Base-by-base conservation (phyloP, 441 rosid species). In the Macaranga tanarius region DNA sequence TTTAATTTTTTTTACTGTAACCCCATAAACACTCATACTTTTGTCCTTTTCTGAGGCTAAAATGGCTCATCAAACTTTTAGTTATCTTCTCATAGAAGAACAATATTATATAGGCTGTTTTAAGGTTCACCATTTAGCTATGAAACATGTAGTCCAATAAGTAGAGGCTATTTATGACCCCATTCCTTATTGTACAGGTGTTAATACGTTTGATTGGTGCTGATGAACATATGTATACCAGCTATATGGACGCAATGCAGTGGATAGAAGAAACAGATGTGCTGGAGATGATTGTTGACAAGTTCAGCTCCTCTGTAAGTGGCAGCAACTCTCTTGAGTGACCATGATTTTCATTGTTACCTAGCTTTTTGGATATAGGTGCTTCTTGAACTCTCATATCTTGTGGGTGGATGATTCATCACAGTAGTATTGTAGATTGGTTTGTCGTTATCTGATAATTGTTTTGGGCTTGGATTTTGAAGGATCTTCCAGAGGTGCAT, bases 401-500 rank as follows among this genome's bases (percentile, higher is more conserved):
- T 16, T n/a, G 19, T 54, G 47, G 54, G 16, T 34, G 40, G 44
- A 48, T 48, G 34, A 62, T 65, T 2, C 22, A 23, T 48, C 64
- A 17, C 8, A 25, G 13, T 11, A 8, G 10, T 55, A 10, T 52
- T 10, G 8, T 66, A 0, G 17, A 20, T 16, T 40, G 34, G 63
- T 56, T 45, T 22, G 57, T 22, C 62, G 26, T 2, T 8, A 23
- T 62, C 16, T 56, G 6, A 38, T 17, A 56, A 54, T 31, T 76
- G 9, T 23, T 22, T 44, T 63, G 50, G 68, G 22, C 12, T 42
- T 61, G 65, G 45, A 54, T 65, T 73, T 61, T 76, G 38, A 88
- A 92, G 97, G 96, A 92, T 77, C 89, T 77, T 67, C 94, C 97
- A 22, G 96, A 95, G 84, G 99, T 92, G 76, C 99, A 92, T 86